Base-by-base conservation (phyloP, 768 basidiomycete species). In the Suillus bovinus region DNA sequence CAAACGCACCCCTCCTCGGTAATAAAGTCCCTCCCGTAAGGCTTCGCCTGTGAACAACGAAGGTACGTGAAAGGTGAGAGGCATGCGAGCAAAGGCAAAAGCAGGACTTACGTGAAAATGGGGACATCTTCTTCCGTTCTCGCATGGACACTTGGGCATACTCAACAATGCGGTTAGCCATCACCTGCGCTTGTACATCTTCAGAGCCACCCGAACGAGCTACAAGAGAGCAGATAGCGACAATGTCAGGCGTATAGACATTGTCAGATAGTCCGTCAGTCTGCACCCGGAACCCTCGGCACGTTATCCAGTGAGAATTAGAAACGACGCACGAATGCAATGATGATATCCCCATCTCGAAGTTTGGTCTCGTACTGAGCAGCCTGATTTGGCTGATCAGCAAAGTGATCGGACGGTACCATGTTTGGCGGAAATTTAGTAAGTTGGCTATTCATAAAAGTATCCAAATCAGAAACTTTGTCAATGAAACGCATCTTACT, bases 151-250 rank as follows among this genome's bases (percentile, higher is more conserved):
- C 73, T 63, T 79, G 80, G 3, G 92, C 83, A 68, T 90, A 89
- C 38, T 88, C 81, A 3, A 93, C 85, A 56, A 92, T 78, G 24
- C 86, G 82, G 68, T 92, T 86, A 8, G 92, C 89, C 72, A 94
- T 87, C 16, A 76, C 75, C 69, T 92, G 87, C 3, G 86, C 89
- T 69, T 86, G 85, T 36, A 78, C 73, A 41, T 83, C 83, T 64
- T 91, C 90, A 1, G 84, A 68, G 5, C 79, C 81, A 16, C 81
- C 82, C 53, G 80, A 71, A 13, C 89, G 83, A 22, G 84, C 81
- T 14, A 86, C 84, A 1, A 93, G 78, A 3, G 85, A 81, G 67
- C 90, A 90, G 58, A 94, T 88, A 41, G 85, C 80, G 31, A 83
- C 77, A 64, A 94, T 81, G 67, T 94, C 92, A 8, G 83, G 73